Evolutionary conservation across 345 rosid genomes (phyloP).

Genomic region (Rhizophora mangle): DNA sequence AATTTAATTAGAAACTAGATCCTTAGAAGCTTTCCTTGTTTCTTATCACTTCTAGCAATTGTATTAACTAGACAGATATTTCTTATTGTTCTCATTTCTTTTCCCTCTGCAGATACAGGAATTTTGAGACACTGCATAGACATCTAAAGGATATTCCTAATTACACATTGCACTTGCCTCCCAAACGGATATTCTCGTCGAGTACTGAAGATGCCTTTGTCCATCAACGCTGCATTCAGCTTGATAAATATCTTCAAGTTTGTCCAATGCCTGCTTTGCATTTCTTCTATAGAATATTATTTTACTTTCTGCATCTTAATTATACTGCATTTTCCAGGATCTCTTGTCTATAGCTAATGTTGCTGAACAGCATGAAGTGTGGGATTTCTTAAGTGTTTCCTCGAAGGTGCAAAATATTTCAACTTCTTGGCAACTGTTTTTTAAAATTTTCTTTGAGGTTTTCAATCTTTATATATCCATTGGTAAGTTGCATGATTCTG

Average conservation of each 20-base stretch:
- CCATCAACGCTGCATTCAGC: constrained; percentile 96
- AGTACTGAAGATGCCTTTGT: constrained; percentile 98
- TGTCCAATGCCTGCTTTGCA: constrained; percentile 16
- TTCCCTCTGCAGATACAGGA: constrained; percentile 70
- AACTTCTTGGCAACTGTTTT: constrained; percentile 9
- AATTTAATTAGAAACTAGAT: neutral
- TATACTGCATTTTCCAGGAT: constrained; percentile 54
- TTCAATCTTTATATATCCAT: neutral
- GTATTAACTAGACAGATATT: neutral
- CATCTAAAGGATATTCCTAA: constrained; percentile 96
- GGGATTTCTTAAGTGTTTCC: constrained; percentile 89
- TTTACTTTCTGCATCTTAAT: constrained; percentile 16
- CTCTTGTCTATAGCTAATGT: constrained; percentile 94
- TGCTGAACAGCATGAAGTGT: constrained; percentile 98
- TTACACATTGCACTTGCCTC: constrained; percentile 92
- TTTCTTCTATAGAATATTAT: constrained; percentile 15
- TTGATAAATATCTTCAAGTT: constrained; percentile 89
- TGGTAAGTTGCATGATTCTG: constrained; percentile 7
- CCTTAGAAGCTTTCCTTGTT: neutral
- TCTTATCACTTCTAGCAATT: neutral
- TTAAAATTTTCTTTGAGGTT: neutral
- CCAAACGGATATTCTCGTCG: constrained; percentile 97
- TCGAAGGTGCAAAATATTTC: constrained; percentile 62
- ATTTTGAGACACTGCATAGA: constrained; percentile 90
- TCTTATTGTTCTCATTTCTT: constrained; percentile 9